Evolutionary conservation across 768 basidiomycete species (phyloP), one percentile per base, ranked within the genome.

Genomic region (Cyclocybe aegerita): DNA sequence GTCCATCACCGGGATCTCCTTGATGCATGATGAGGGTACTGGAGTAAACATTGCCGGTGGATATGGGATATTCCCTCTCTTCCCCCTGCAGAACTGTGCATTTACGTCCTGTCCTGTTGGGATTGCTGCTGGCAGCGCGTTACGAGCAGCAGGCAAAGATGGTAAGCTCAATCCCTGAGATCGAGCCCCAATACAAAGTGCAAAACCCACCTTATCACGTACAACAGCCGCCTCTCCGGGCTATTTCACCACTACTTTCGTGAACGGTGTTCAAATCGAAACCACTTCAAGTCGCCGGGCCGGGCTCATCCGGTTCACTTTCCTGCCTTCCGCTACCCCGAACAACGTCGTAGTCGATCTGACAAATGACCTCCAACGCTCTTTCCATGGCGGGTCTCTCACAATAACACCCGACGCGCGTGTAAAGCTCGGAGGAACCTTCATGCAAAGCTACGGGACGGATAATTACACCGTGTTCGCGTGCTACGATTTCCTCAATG

Each of bases 271-370:
- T 32, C 67, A 76, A 53, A 72, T 79, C 46, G 83, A 85, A 59
- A 70, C 81, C 2, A 84, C 83, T 1, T 80, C 81, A 0, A 84
- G 82, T 2, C 73, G 83, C 30, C 74, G 82, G 38, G 76, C 82
- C 10, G 82, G 80, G 0, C 63, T 84, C 23, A 82, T 83, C 54
- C 75, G 79, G 0, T 85, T 83, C 60, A 83, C 80, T 4, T 85
- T 77, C 59, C 82, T 67, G 3, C 12, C 52, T 6, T 54, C 56
- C 5, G 40, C 77, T 9, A 60, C 63, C 8, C 60, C 64, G 9
- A 69, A 70, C 31, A 73, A 79, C 53, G 72, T 81, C 10, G 73
- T 84, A 7, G 68, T 75, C 7, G 75, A 77, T 49, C 66, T 76
- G 6, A 70, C 73, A 3, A 70, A 76, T 50, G 75, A 76, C 55